These are phyloP conservation scores for Aspergillus coremiiformis DNA, from an alignment of 495 filamentous ascomycete species.

Conservation along the genomic window DNA sequence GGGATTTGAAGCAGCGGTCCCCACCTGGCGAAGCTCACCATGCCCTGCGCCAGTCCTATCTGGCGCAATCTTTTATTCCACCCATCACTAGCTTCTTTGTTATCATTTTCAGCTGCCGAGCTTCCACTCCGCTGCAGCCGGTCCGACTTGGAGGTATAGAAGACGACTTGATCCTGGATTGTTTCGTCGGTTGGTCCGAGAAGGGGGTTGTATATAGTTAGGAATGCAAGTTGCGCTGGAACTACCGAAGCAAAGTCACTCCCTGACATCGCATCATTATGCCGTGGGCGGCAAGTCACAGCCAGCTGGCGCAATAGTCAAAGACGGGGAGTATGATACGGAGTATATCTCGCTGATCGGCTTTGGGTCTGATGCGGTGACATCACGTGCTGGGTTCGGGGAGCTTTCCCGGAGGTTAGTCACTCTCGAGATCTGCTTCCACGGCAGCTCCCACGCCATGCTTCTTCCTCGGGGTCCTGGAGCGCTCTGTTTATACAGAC, in stretches of 20 bases:
- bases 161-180: constrained; percentile 82
- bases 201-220: constrained; percentile 90
- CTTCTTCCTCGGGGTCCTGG: constrained; percentile 16
- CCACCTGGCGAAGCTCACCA: constrained; percentile 84
- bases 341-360: not conserved
- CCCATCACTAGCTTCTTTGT: constrained; percentile 53
- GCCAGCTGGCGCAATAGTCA: not conserved
- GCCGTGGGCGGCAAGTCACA: constrained; percentile 12
- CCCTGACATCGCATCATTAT: constrained; percentile 35
- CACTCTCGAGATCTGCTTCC: not conserved
- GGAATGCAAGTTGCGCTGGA: constrained; percentile 79
- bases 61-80: constrained; percentile 79
- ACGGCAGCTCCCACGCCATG: constrained; percentile 13
- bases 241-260: constrained; percentile 38
- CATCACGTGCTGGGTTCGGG: constrained; percentile 32
- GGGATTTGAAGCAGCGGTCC: constrained; percentile 11
- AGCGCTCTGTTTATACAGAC: constrained; percentile 19
- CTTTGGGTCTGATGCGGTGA: constrained; percentile 22
- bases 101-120: constrained; percentile 40
- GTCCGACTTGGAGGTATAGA: constrained; percentile 56
- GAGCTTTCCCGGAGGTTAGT: constrained; percentile 10
- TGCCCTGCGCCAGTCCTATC: constrained; percentile 95
- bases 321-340: too few relatives aligned
- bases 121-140: constrained; percentile 28
- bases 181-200: constrained; percentile 86